phyloP scores from a whole-genome alignment of 2,329 filamentous ascomycete species.

The Pseudogymnoascus sp. region DNA sequence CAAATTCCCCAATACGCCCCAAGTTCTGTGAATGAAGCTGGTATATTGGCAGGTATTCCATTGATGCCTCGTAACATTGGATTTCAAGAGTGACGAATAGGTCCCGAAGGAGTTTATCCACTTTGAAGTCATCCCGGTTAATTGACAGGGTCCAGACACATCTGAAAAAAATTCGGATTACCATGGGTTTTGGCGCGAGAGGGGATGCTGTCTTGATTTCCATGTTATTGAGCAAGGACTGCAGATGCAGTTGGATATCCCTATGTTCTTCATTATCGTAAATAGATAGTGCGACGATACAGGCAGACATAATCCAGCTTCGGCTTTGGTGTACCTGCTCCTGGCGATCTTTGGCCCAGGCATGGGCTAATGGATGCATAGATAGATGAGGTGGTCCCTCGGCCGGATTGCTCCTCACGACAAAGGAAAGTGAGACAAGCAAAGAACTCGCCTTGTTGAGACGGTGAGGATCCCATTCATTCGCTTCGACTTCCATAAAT shows the following conservation, averaged over 20 bases:
- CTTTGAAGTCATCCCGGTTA: conserved; percentile 15
- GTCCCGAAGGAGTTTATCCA: conserved; percentile 13
- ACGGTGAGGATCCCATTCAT: conserved; percentile 26
- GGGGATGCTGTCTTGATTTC: conserved; percentile 10
- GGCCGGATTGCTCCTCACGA: conserved; percentile 14
- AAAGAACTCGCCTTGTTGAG: conserved; percentile 22
- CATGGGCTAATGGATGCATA: conserved; percentile 31
- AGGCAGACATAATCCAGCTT: conserved; percentile 16
- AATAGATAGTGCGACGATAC: conserved; percentile 16
- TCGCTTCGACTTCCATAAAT: conserved; percentile 15
- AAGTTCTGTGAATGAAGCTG: conserved; percentile 14
- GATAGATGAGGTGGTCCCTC: conserved; percentile 18
- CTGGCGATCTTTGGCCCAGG: conserved; percentile 28
- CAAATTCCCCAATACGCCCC: neutral
- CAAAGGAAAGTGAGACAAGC: conserved; percentile 26
- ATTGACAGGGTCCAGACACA: conserved; percentile 11
- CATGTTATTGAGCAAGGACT: conserved; percentile 15
- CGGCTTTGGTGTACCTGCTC: neutral
- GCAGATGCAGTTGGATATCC: conserved; percentile 13
- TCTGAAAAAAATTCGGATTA: conserved; percentile 13
- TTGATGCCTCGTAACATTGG: conserved; percentile 9
- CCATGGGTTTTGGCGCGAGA: conserved; percentile 8
- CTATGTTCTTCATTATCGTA: conserved; percentile 10
- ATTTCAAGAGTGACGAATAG: conserved; percentile 14
- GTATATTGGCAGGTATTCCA: conserved; percentile 17